Base-by-base conservation (phyloP, 129 eudicot species). In the Lactuca saligna region DNA sequence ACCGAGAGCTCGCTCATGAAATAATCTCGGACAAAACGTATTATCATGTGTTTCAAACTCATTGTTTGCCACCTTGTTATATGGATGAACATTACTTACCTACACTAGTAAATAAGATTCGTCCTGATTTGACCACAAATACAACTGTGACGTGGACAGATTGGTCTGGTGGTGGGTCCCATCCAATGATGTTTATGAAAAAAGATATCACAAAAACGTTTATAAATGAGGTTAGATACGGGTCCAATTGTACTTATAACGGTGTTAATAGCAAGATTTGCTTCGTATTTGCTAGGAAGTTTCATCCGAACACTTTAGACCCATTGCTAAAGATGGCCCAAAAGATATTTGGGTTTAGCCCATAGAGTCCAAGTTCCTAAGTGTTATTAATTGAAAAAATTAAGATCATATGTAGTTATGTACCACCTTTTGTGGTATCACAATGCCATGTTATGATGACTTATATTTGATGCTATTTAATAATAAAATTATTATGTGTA, bases 51-150 rank as follows among this genome's bases (percentile, higher is more conserved):
- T 80, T 89, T 73, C 67, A 58, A 10, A 68, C 76, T 34, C 83
- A 89, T 71, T 94, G 99, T 54, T 16, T 41, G 72, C 95, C 90
- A n/a, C 93, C 97, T 34, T 94, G 99, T 75, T 94, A 89, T 75
- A 93, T 93, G 99, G 99, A 93, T 39, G 97, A 93, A 39, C 99
- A 93, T 61, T 93, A 89, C 55, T 75, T 93, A 69, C 93, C 99
- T 15, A 89, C 97, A 14, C 70, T 89, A 3, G 90, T 94, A 14
- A 79, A 83, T 12, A 85, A 81, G 73, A 29, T 89, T 8, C 80
- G 80, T 55, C 87, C 95, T 3, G 80, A 76, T 20, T 72, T 79
- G 57, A 93, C 87, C 54, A 72, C 97, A 7, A 83, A 83, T 55
- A 64, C 80, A 60, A 82, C 84, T 1, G n/a, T 93, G 17, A 94